Evolutionary conservation across 129 eudicot species (phyloP).

Genomic region (Centella asiatica): DNA sequence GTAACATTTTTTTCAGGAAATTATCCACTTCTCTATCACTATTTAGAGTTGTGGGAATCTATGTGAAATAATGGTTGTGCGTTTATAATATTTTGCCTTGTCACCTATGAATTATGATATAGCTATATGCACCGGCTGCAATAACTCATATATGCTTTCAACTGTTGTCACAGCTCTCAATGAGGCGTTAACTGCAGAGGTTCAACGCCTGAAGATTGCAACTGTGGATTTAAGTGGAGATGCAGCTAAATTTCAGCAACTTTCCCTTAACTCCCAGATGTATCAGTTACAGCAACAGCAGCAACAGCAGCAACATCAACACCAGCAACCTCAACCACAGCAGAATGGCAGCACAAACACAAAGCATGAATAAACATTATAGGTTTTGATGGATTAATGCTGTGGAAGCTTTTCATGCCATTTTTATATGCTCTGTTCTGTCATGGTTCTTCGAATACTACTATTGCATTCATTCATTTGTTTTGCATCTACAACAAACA

Average conservation of each 20-base stretch:
- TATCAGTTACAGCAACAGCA: conserved; percentile 54
- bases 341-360: conserved; percentile 36
- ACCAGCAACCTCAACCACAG: conserved; percentile 37
- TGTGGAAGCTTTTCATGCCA: conserved; percentile 5
- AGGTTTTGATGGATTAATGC: conserved; percentile 8
- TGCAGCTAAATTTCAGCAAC: conserved; percentile 68
- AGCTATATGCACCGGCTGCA: not conserved
- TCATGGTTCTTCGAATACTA: conserved; percentile 11
- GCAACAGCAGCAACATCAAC: conserved; percentile 34
- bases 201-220: conserved; percentile 75
- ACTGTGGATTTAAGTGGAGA: conserved; percentile 57
- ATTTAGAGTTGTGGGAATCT: no score
- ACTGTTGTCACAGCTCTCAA: conserved; percentile 57
- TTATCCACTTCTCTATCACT: no score
- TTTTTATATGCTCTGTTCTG: conserved; percentile 16
- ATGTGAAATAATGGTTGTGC: no score
- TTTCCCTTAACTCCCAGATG: conserved; percentile 64
- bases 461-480: conserved; percentile 35
- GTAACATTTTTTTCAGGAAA: no score
- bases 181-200: conserved; percentile 83
- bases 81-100: no score
- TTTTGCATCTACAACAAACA: conserved; percentile 21
- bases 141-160: not conserved
- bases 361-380: conserved; percentile 45
- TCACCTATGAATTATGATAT: no score